phyloP scores from a whole-genome alignment of 2,329 filamentous ascomycete species.

The Paracamarosporium sp. region DNA sequence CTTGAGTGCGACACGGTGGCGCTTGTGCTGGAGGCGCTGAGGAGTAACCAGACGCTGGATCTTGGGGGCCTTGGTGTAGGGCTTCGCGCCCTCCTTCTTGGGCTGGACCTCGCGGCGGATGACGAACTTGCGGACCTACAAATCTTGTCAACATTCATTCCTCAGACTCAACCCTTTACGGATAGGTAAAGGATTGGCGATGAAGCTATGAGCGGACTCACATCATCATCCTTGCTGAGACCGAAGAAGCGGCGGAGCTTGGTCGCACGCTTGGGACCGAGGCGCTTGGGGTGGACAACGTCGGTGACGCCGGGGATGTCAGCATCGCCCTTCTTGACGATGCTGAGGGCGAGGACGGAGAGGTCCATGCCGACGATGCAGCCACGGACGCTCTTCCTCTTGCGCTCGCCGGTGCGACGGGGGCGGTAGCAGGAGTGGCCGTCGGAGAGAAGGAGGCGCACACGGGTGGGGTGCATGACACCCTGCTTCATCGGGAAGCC shows the following conservation, averaged over 20 bases:
- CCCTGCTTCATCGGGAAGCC: conserved; percentile 99
- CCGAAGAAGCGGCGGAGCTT: conserved; percentile 99
- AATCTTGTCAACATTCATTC: conserved; percentile 30
- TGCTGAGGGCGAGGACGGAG: conserved; percentile 88
- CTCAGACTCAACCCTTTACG: conserved; percentile 57
- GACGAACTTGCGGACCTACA: conserved; percentile 97
- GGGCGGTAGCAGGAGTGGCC: conserved; percentile 99
- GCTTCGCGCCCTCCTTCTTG: conserved; percentile 95
- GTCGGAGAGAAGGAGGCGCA: conserved; percentile 91
- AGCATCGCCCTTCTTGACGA: conserved; percentile 97
- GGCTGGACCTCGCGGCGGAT: conserved; percentile 98
- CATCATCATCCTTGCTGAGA: conserved; percentile 99
- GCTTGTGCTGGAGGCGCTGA: conserved; percentile 99
- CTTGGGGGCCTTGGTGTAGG: conserved; percentile 99
- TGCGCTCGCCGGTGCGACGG: conserved; percentile 97
- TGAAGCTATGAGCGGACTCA: conserved; percentile 77
- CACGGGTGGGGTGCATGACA: conserved; percentile 98
- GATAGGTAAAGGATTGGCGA: conserved; percentile 60
- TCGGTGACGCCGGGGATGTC: conserved; percentile 98
- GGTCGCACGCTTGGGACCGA: conserved; percentile 99
- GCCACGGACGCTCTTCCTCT: conserved; percentile 98
- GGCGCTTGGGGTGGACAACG: conserved; percentile 97
- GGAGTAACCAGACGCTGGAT: conserved; percentile 99
- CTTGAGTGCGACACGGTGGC: conserved; percentile 97
- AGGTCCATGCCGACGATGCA: conserved; percentile 98